Evolutionary conservation across 768 basidiomycete genomes (phyloP), one percentile per base, ranked within the genome.

Genomic region (Rhizopogon vulgaris): DNA sequence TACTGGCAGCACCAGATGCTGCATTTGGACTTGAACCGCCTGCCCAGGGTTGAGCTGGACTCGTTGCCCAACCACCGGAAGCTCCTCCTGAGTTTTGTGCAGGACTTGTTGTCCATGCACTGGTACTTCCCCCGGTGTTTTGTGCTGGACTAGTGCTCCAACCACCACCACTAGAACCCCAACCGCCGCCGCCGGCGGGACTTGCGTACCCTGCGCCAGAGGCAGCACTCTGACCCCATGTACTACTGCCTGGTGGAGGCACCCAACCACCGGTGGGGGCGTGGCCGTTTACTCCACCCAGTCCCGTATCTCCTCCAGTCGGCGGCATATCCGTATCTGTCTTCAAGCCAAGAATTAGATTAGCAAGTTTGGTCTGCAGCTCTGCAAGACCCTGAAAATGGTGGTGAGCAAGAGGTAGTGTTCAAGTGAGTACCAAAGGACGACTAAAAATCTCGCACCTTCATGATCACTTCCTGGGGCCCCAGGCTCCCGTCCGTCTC

Each of bases 401-500:
- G 25, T 48, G 47, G 53, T 12, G 18, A 1, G 22, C 10, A 17
- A 38, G 18, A 4, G 22, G 45, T 3, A 17, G 17, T 8, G 12
- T 18, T 8, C 24, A n/a, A 22, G 41, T 14, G 32, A 18, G 10
- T 25, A 9, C 25, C 7, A 14, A 53, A 24, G 25, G 15, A 27
- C 4, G 12, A 3, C 15, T 18, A 8, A 10, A n/a, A 46, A 22
- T 10, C 36, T 28, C 17, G 49, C 71, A 87, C 90, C 80, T 84
- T 91, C 78, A 87, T 82, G 15, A 94, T 82, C 6, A 94, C 90
- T 64, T 94, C 93, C 62, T 94, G 89, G 0, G 92, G 90, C 9
- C 79, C 80, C 32, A 95, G 67, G 66, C 88, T 92, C 11, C 95
- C 95, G 55, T 94, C 93, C 14, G 91, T 91, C 71, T 99, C 96